A percentile compares a stretch with the other conserved stretches of the same genome.
Evolutionary conservation across 129 eudicot genomes (phyloP).

Genomic region (Artemisia argyi): DNA sequence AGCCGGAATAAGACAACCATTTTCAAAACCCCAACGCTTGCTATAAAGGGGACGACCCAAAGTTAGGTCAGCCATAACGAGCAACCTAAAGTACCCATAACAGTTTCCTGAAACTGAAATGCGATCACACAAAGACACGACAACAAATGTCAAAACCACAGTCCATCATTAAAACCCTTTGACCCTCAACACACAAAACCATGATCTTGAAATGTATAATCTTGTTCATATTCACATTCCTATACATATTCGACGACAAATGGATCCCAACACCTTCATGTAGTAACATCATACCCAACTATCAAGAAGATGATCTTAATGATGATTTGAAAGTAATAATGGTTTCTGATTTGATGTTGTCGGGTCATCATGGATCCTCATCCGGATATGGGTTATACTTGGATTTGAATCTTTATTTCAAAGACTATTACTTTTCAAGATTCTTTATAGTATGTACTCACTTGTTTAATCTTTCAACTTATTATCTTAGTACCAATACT

Average conservation of each 20-base stretch:
- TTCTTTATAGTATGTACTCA: slow-evolving; percentile 39
- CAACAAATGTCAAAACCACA: too few relatives aligned
- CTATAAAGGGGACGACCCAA: too few relatives aligned
- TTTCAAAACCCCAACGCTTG: too few relatives aligned
- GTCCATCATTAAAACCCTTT: too few relatives aligned
- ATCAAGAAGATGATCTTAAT: slow-evolving; percentile 6
- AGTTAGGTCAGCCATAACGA: too few relatives aligned
- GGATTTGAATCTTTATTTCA: slow-evolving; percentile 35
- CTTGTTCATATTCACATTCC: slow-evolving; percentile 30
- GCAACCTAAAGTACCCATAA: too few relatives aligned
- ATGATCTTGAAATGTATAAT: background rate
- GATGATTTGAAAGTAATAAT: slow-evolving; percentile 49
- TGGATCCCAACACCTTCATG: slow-evolving; percentile 50
- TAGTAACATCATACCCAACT: slow-evolving; percentile 31
- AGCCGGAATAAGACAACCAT: too few relatives aligned
- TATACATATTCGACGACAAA: slow-evolving; percentile 39
- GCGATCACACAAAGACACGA: too few relatives aligned
- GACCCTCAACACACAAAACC: too few relatives aligned
- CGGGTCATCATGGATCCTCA: too few relatives aligned
- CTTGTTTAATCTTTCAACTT: background rate
- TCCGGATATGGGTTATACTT: slow-evolving; percentile 18
- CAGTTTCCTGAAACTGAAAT: too few relatives aligned
- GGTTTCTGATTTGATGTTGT: slow-evolving; percentile 16
- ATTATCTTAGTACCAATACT: too few relatives aligned
- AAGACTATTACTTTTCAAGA: slow-evolving; percentile 51